Percentiles rank a stretch among this genome's conserved stretches.
These are phyloP conservation scores for Zygnema cylindricum DNA, from an alignment of 139 green algal genomes.

Conservation along the genomic window DNA sequence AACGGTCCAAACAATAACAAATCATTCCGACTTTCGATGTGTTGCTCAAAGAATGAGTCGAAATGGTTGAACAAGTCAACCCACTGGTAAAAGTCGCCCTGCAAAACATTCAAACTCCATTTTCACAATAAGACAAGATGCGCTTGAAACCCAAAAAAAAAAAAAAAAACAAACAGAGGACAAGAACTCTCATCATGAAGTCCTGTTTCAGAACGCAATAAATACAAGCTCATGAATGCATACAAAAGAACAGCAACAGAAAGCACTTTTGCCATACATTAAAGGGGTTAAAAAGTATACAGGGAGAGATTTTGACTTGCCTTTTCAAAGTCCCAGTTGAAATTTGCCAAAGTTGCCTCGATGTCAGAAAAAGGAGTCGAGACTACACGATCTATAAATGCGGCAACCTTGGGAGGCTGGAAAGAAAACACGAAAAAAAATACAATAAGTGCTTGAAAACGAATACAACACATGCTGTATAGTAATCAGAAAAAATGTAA, in stretches of 20 bases:
- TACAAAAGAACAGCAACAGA: not conserved
- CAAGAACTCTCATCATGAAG: not conserved
- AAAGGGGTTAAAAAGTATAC: not conserved
- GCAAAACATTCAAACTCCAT: too few species aligned
- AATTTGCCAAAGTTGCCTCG: not conserved
- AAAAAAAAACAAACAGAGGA: not conserved
- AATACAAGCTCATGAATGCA: not conserved
- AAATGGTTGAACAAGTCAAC: slow-evolving; percentile 85
- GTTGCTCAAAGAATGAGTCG: slow-evolving; percentile 80
- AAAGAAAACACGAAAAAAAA: not conserved
- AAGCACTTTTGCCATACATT: not conserved
- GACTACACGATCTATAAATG: not conserved
- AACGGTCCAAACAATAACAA: slow-evolving; percentile 67
- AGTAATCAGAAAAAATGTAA: too few species aligned
- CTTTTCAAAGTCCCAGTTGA: not conserved
- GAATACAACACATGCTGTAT: not conserved
- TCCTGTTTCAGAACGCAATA: not conserved
- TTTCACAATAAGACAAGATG: not conserved
- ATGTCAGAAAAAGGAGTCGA: not conserved
- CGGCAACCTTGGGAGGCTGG: not conserved
- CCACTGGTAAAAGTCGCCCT: slow-evolving; percentile 94
- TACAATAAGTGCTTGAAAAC: not conserved
- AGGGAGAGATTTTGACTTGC: not conserved
- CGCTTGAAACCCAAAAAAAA: not conserved
- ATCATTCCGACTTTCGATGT: slow-evolving; percentile 70